Conservation (phyloP, 768 basidiomycete species). For the Russula emetica region DNA sequence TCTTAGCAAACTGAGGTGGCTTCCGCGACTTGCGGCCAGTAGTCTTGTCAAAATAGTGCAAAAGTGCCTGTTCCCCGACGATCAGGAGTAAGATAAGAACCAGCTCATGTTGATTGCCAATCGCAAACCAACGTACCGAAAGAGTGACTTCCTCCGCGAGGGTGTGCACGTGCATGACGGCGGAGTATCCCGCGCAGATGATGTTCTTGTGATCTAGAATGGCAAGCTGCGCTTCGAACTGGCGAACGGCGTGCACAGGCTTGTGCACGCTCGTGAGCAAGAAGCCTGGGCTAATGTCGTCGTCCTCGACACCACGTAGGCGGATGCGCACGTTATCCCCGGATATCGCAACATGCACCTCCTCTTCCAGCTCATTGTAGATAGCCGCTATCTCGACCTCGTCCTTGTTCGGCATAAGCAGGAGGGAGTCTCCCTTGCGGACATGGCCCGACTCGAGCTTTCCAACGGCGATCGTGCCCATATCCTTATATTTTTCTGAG, state of each 20-base stretch:
- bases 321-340: constrained; percentile 97
- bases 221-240: constrained; percentile 94
- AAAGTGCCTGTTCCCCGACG: constrained; percentile 53
- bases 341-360: constrained; percentile 70
- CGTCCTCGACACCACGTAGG: constrained; percentile 88
- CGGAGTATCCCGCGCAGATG: constrained; percentile 93
- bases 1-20: constrained; percentile 94
- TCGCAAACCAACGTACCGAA: constrained; percentile 47
- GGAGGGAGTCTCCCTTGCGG: constrained; percentile 75
- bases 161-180: constrained; percentile 95
- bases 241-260: constrained; percentile 85
- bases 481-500: constrained; percentile 98
- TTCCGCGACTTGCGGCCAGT: constrained; percentile 94
- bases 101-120: no score
- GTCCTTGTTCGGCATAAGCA: constrained; percentile 92
- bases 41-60: constrained; percentile 97
- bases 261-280: constrained; percentile 75
- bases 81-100: background rate
- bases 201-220: constrained; percentile 98
- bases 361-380: constrained; percentile 89
- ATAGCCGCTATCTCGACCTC: constrained; percentile 82
- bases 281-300: constrained; percentile 92
- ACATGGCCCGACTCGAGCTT: constrained; percentile 94
- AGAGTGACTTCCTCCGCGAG: constrained; percentile 89
- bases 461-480: constrained; percentile 96